Base-by-base conservation (phyloP, 257 asterid species). In the Parsonsia alboflavescens region DNA sequence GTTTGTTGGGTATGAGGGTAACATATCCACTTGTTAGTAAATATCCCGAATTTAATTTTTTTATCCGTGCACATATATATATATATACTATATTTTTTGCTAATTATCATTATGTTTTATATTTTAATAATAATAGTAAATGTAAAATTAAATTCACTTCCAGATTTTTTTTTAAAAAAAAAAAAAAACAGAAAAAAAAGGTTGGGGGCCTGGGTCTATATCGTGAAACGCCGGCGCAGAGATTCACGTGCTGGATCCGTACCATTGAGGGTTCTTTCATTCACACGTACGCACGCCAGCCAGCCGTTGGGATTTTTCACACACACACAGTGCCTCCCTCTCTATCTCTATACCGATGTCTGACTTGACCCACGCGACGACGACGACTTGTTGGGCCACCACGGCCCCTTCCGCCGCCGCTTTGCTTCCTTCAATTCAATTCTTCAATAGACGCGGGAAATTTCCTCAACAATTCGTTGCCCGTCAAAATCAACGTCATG, bases 371-470 rank as follows among this genome's bases (percentile, higher is more conserved):
- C 58, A 24, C 42, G n/a, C n/a, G n/a, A 0, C 56, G 58, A 7
- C 74, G 63, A 70, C 63, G 65, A 10, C 41, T 8, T 50, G 21
- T 39, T 15, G 2, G 28, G 28, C 26, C 3, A 17, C 45, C 16
- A 16, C 36, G 10, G 5, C n/a, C n/a, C 65, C 39, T 24, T 26
- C 66, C 21, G 21, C 66, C 64, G 74, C 64, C 62, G 73, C 73
- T 44, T 41, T 48, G 48, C 30, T 30, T 1, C 33, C 50, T 70
- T 50, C 33, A 70, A 30, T 52, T 2, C 4, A 45, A 26, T 59
- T 59, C 26, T 70, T 58, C 64, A n/a, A 22, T 52, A 11, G 1
- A 63, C 74, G 74, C 74, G 74, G 74, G 36, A n/a, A 49, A 50
- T 52, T 45, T 70, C 30, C 21, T 49, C 74, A 49, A 52, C 74